Conservation (phyloP, 495 filamentous ascomycete genomes). For the Penicillium riverlandense region DNA sequence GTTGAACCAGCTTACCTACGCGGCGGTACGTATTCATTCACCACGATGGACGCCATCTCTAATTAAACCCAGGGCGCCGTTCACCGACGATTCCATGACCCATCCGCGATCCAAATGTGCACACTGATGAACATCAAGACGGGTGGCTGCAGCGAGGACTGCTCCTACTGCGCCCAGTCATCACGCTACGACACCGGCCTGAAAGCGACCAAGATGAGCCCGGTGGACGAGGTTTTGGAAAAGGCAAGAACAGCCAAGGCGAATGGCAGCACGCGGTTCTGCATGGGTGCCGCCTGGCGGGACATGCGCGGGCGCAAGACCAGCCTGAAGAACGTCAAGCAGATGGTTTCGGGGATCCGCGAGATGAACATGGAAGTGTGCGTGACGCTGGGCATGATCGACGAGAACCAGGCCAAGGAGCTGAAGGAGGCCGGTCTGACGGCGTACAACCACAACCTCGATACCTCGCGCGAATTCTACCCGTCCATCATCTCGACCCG, state of each 20-base stretch:
- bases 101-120: conserved; percentile 75
- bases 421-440: conserved; percentile 76
- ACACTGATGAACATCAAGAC: conserved; percentile 93
- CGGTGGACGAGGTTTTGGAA: conserved; percentile 68
- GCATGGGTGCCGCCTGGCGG: conserved; percentile 87
- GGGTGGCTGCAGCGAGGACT: conserved; percentile 84
- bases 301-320: conserved; percentile 86
- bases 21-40: conserved; percentile 48
- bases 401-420: conserved; percentile 66
- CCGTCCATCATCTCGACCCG: conserved; percentile 73
- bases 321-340: conserved; percentile 66
- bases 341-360: conserved; percentile 71
- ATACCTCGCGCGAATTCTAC: conserved; percentile 81
- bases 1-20: conserved; percentile 66
- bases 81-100: conserved; percentile 76
- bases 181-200: conserved; percentile 72
- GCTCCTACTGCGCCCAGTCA: conserved; percentile 82
- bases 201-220: conserved; percentile 66
- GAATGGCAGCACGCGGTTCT: conserved; percentile 80
- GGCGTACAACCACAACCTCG: conserved; percentile 86
- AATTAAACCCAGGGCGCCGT: conserved; percentile 48
- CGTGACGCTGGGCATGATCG: conserved; percentile 86
- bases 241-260: conserved; percentile 68
- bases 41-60: background rate
- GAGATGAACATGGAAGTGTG: conserved; percentile 80